These are phyloP conservation scores for Grosmannia clavigera DNA, from an alignment of 2,329 filamentous ascomycete genomes.

Conservation along the genomic window DNA sequence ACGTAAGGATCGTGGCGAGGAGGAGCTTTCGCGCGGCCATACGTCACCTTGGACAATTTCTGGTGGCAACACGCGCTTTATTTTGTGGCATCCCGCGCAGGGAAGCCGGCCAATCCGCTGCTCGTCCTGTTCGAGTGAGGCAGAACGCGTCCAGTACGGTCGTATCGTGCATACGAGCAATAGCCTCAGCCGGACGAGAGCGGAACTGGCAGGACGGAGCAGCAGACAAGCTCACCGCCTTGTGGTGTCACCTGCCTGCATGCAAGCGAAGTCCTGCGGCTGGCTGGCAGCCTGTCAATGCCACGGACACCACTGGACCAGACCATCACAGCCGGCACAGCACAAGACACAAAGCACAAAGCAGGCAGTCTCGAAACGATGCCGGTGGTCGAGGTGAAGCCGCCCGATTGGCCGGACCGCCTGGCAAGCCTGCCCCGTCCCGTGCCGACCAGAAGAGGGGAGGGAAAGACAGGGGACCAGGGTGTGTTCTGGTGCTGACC, in stretches of 20 bases:
- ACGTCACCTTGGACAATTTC: background rate
- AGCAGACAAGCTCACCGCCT: background rate
- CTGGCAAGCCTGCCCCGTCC: background rate
- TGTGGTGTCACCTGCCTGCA: background rate
- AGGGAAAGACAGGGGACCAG: background rate
- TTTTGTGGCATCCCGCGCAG: background rate
- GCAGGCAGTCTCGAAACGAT: background rate
- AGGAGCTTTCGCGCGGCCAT: background rate
- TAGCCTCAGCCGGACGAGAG: background rate
- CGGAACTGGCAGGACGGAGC: background rate
- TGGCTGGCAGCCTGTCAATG: background rate
- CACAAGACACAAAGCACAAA: background rate
- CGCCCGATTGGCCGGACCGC: background rate
- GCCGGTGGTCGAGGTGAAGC: background rate
- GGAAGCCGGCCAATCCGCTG: too few species aligned
- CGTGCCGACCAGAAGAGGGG: too few species aligned
- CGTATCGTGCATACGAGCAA: too few species aligned
- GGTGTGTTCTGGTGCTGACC: background rate
- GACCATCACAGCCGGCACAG: too few species aligned
- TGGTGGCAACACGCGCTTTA: background rate
- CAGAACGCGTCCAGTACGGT: too few species aligned
- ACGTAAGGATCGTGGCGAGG: background rate
- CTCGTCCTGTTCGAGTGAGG: too few species aligned
- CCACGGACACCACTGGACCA: too few species aligned
- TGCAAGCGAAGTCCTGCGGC: background rate